phyloP scores from a whole-genome alignment of 345 rosid genomes.

The Erucastrum elatum region DNA sequence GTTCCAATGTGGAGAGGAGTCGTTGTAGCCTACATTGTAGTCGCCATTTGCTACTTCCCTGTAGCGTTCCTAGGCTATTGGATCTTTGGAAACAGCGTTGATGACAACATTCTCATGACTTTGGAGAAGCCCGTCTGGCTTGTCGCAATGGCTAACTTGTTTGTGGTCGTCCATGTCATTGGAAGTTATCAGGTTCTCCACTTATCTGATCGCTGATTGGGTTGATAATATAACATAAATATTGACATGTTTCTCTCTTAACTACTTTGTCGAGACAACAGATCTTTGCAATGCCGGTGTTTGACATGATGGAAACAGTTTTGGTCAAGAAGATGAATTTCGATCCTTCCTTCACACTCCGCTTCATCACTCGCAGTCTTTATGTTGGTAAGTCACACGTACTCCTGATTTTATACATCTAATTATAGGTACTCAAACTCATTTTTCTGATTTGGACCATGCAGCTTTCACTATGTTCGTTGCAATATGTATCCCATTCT shows the following conservation, averaged over 20 bases:
- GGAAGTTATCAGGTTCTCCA: slow-evolving; percentile 84
- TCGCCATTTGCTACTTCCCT: slow-evolving; percentile 87
- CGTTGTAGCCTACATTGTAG: slow-evolving; percentile 63
- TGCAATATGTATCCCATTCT: slow-evolving; percentile 62
- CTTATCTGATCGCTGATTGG: background rate
- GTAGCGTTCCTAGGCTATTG: slow-evolving; percentile 70
- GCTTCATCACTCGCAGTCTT: slow-evolving; percentile 57
- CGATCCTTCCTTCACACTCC: slow-evolving; percentile 53
- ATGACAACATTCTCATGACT: slow-evolving; percentile 71
- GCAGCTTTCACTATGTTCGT: slow-evolving; percentile 64
- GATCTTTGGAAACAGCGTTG: slow-evolving; percentile 59
- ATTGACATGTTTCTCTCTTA: background rate
- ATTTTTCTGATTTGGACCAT: slow-evolving; percentile 4
- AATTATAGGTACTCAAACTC: background rate
- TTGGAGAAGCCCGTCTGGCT: slow-evolving; percentile 76
- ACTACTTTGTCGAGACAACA: slow-evolving; percentile 27
- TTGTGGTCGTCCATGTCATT: slow-evolving; percentile 78
- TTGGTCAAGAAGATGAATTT: slow-evolving; percentile 58
- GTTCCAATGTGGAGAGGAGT: slow-evolving; percentile 90
- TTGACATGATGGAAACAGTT: slow-evolving; percentile 76
- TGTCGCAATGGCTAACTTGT: slow-evolving; percentile 71
- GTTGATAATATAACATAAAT: background rate
- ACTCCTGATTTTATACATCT: background rate
- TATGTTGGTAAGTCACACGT: slow-evolving; percentile 66
- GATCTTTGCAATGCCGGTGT: slow-evolving; percentile 85